Evolutionary conservation across 192 early-diverging fungal genomes (phyloP).

Genomic region (Podila epicladia): DNA sequence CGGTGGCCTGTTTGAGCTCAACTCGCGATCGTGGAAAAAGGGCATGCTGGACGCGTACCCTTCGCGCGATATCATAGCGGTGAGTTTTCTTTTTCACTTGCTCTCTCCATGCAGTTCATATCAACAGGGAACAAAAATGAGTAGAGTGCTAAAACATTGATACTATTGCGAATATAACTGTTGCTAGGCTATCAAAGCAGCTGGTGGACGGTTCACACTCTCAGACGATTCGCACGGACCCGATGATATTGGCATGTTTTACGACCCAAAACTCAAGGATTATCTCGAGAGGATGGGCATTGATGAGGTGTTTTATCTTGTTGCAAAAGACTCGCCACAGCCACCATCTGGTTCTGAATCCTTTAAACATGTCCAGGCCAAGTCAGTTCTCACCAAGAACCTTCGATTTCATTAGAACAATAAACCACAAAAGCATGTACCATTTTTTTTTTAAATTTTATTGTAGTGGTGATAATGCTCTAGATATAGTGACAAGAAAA

Average conservation of each 20-base stretch:
- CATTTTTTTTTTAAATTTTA: not conserved
- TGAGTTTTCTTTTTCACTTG: conserved; percentile 29
- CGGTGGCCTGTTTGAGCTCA: conserved; percentile 93
- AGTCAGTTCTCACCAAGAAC: not conserved
- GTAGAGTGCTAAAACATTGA: too few species aligned
- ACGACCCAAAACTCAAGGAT: conserved; percentile 67
- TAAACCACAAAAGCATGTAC: not conserved
- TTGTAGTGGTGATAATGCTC: not conserved
- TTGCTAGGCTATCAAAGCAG: conserved; percentile 63
- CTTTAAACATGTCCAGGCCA: not conserved
- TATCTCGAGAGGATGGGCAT: conserved; percentile 80
- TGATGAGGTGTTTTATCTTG: conserved; percentile 60
- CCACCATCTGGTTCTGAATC: not conserved
- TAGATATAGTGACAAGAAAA: not conserved
- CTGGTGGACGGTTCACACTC: conserved; percentile 81
- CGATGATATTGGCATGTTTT: conserved; percentile 86
- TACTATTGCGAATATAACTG: not conserved
- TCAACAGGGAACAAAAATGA: not conserved
- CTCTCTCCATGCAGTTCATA: not conserved
- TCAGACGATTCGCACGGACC: conserved; percentile 97
- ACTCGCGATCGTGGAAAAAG: conserved; percentile 94
- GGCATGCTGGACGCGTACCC: conserved; percentile 89
- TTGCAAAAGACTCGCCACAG: conserved; percentile 10
- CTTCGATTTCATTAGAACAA: not conserved
- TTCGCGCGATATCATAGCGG: conserved; percentile 81